These are phyloP conservation scores for Elongisporangium senticosum DNA, from an alignment of 352 stramenopile genomes.

Conservation along the genomic window DNA sequence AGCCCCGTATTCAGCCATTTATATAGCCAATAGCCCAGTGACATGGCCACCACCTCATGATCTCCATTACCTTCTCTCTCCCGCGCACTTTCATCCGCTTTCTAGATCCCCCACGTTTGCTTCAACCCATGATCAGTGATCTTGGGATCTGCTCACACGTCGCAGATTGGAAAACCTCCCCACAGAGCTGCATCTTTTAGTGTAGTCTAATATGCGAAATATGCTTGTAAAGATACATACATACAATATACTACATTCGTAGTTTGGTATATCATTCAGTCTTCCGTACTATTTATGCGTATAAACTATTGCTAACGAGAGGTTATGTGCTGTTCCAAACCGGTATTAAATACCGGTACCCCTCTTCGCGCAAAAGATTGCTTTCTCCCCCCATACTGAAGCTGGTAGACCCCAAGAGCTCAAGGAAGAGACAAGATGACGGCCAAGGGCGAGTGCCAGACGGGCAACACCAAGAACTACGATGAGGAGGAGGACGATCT, in stretches of 20 bases:
- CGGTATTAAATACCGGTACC: background rate
- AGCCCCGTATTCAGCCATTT: background rate
- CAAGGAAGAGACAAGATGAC: conserved; percentile 8
- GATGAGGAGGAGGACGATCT: conserved; percentile 91
- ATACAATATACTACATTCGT: too few species aligned
- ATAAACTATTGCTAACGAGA: too few species aligned
- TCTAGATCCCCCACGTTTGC: background rate
- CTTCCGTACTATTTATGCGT: too few species aligned
- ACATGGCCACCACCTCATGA: background rate
- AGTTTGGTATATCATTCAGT: too few species aligned
- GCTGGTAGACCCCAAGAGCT: background rate
- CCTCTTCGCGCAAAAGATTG: background rate
- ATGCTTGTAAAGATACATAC: background rate
- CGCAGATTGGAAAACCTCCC: background rate
- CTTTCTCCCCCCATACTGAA: background rate
- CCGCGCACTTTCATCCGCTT: background rate
- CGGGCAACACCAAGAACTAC: conserved; percentile 93
- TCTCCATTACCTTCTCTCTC: background rate
- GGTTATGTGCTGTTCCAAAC: background rate
- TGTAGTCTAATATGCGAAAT: background rate
- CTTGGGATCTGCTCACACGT: background rate
- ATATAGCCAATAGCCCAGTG: background rate
- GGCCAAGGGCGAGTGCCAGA: conserved; percentile 92
- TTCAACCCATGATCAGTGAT: background rate
- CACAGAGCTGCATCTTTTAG: background rate